A percentile compares a stretch with the other conserved stretches of the same genome.
Evolutionary conservation across 768 basidiomycete species (phyloP).

Genomic region (Postia placenta): DNA sequence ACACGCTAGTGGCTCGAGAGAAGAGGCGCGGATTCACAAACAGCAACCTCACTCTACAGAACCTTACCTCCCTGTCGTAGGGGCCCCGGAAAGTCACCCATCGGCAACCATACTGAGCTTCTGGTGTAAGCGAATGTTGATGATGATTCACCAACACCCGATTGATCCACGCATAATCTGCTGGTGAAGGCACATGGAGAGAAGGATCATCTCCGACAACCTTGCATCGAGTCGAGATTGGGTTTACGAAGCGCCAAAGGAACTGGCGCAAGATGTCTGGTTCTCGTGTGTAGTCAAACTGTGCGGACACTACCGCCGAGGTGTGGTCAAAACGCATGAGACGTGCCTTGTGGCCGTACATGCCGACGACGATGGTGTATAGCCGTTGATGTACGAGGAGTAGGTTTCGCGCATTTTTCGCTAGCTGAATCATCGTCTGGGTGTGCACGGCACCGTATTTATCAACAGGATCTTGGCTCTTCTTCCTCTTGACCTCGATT

Average conservation of each 20-base stretch:
- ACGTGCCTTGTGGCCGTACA: constrained; percentile 9
- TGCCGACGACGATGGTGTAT: constrained; percentile 7
- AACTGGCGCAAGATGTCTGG: constrained; percentile 3
- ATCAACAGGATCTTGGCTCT: neutral
- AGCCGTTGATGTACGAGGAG: constrained; percentile 6
- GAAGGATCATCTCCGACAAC: neutral
- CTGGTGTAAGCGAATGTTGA: too few species aligned
- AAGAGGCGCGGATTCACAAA: neutral
- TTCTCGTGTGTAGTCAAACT: neutral
- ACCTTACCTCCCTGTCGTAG: too few species aligned
- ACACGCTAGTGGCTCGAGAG: neutral
- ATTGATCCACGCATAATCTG: neutral
- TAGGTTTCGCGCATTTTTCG: constrained; percentile 9
- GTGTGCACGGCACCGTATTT: neutral
- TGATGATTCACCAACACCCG: too few species aligned
- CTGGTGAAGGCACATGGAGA: neutral
- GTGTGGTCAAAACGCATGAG: constrained; percentile 11
- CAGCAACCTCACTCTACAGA: too few species aligned
- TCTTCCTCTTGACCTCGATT: constrained; percentile 5
- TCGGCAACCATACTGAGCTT: too few species aligned
- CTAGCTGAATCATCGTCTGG: constrained; percentile 5
- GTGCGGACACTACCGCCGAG: constrained; percentile 1
- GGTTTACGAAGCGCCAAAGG: constrained; percentile 11
- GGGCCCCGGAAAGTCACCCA: too few species aligned
- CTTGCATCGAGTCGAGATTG: neutral